A percentile compares a stretch with the other conserved stretches of the same genome.
Evolutionary conservation across 2,329 filamentous ascomycete genomes (phyloP).

Genomic region (Aureobasidium leucospermi): DNA sequence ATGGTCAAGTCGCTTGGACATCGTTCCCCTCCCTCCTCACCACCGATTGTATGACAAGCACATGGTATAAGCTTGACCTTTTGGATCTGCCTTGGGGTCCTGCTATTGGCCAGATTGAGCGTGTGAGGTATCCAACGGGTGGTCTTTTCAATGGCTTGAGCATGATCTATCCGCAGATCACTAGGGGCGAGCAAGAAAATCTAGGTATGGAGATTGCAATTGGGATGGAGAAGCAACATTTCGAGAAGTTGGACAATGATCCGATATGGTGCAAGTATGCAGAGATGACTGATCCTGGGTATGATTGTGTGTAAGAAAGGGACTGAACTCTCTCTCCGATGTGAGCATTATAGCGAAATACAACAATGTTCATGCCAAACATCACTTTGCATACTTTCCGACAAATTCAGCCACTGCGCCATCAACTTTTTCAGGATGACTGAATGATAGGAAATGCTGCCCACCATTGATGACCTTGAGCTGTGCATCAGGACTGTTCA

Average conservation of each 20-base stretch:
- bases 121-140: not conserved
- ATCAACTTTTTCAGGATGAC: not conserved
- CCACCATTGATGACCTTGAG: not conserved
- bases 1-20: not conserved
- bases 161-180: slow-evolving; percentile 1
- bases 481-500: slow-evolving; percentile 25
- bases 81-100: not conserved
- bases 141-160: not conserved
- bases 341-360: too few relatives aligned
- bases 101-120: not conserved
- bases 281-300: not conserved
- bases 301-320: not conserved
- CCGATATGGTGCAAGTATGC: slow-evolving; percentile 2
- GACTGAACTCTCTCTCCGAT: not conserved
- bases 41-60: not conserved
- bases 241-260: not conserved
- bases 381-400: too few relatives aligned
- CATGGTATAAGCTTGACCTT: slow-evolving; percentile 6
- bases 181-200: not conserved
- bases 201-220: not conserved
- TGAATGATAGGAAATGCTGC: not conserved
- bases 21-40: not conserved
- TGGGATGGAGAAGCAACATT: not conserved
- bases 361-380: too few relatives aligned
- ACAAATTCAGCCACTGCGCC: too few relatives aligned